Evolutionary conservation across 1,139 yeast genomes (phyloP).

Genomic region (Sugiyamaella sp.): DNA sequence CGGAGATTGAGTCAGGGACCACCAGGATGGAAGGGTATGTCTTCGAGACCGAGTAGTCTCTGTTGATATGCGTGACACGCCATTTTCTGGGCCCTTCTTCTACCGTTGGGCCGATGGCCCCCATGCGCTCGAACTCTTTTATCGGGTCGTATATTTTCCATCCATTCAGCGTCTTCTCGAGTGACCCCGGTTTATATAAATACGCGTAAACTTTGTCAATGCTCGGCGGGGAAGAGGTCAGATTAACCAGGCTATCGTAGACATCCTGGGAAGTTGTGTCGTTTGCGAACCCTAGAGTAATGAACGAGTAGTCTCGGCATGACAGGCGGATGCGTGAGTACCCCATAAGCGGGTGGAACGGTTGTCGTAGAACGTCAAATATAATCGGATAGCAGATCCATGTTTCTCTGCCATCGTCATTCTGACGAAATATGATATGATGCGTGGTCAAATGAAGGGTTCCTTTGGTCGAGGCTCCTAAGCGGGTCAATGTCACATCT

Average conservation of each 20-base stretch:
- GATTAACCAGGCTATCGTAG: constrained; percentile 66
- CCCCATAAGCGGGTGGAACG: constrained; percentile 45
- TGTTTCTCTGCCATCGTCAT: constrained; percentile 57
- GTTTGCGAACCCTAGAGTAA: constrained; percentile 72
- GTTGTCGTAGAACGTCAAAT: constrained; percentile 61
- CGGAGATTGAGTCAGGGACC: constrained; percentile 77
- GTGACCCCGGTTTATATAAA: constrained; percentile 60
- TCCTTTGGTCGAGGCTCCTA: constrained; percentile 70
- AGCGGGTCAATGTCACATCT: constrained; percentile 66
- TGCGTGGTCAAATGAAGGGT: constrained; percentile 78
- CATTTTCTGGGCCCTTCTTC: constrained; percentile 49
- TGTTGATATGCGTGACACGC: constrained; percentile 71
- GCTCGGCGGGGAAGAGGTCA: constrained; percentile 52
- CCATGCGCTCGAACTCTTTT: constrained; percentile 65
- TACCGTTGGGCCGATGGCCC: constrained; percentile 38
- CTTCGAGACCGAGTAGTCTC: constrained; percentile 65
- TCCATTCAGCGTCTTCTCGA: constrained; percentile 58
- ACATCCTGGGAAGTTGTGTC: constrained; percentile 68
- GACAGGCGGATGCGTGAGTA: constrained; percentile 60
- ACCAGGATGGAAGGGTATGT: constrained; percentile 73
- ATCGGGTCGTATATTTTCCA: constrained; percentile 72
- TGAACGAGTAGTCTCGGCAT: constrained; percentile 86
- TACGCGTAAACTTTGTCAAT: constrained; percentile 71
- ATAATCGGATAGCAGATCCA: constrained; percentile 95
- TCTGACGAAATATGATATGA: constrained; percentile 77